Evolutionary conservation across 805 yeast genomes (phyloP), one percentile per base, ranked within the genome.

Genomic region (Ogataea corticis): DNA sequence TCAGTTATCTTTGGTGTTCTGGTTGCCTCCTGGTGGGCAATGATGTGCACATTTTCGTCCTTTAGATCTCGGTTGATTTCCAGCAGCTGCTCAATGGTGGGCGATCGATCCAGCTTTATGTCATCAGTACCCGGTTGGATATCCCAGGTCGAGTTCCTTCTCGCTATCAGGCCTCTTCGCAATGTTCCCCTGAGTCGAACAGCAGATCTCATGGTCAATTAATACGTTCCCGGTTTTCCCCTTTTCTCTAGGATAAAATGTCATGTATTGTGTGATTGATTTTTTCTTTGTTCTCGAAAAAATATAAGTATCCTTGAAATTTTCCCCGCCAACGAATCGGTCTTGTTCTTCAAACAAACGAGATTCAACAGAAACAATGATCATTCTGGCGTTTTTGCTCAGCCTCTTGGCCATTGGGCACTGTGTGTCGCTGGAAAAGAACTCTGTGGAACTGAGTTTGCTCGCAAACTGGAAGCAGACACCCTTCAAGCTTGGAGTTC

Each of bases 401-500:
- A 15, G 23, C 10, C 9, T 37, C 32, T 13, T 19, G 10, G 19
- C 36, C 16, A 32, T 30, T n/a, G n/a, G n/a, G n/a, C n/a, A n/a
- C 3, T 17, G 29, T 10, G 43, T 25, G 6, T 14, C 41, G 51
- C 37, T 44, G 7, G 49, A 42, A 38, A 45, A 30, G 45, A 50
- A 33, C 23, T 42, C 57, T 15, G 59, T 66, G 18, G 59, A 65
- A 21, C 50, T 73, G 28, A 49, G 59, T 3, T 49, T 73, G 33
- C 61, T 59, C 7, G 69, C 76, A 4, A 63, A 57, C 23, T 76
- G 80, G 80, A 42, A 48, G 6, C 48, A 54, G 19, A 65, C 76
- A 0, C 71, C 76, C 1, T 76, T 75, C 49, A 57, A 64, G 21
- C 54, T 77, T 37, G 67, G 70, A 45, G 66, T 77, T 28, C 42